Evolutionary conservation across 148 eudicot species (phyloP), one percentile per base, ranked within the genome.

Genomic region (Simmondsia chinensis): DNA sequence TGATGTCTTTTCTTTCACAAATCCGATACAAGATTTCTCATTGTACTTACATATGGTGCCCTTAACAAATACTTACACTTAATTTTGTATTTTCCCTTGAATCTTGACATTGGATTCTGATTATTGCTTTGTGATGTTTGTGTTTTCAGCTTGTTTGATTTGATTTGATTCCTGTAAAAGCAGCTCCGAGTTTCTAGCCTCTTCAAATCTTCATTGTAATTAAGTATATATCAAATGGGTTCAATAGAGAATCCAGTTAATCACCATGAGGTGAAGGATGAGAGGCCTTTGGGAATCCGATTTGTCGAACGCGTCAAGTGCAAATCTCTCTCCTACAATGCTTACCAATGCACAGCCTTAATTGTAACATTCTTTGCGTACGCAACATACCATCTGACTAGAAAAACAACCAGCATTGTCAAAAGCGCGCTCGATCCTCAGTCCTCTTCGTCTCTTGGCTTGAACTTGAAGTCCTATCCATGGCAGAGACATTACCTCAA

Each of bases 391-490:
- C 97, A 89, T 44, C 59, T 87, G 20, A 70, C 85, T 21, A 60
- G 97, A 11, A 89, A 89, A 68, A 85, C 97, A 14, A 61, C 83
- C 2, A 89, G 95, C 64, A 74, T 89, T 5, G 79, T 89, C 2
- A 84, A 89, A 43, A 78, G 83, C 43, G 87, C 97, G 27, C 87
- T 89, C 14, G 95, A 84, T 57, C 97, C 97, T 5, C 79, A 76
- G 59, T 47, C 84, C 8, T 68, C 77, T 4, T 41, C 63, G n/a
- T 35, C 65, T 3, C 1, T 56, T 0, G 57, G 64, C 4, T 25
- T 55, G 3, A 22, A 51, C 64, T 52, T 65, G 31, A 57, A 54
- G 34, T 19, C 39, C 39, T 65, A 59, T 52, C 79, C 75, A 19
- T 73, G 69, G 53, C 70, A 48, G 38, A 71, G 45, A 19, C 39